A percentile compares a stretch with the other conserved stretches of the same genome.
Conservation (phyloP, 139 green algal species). For the Zygnema circumcarinatum region DNA sequence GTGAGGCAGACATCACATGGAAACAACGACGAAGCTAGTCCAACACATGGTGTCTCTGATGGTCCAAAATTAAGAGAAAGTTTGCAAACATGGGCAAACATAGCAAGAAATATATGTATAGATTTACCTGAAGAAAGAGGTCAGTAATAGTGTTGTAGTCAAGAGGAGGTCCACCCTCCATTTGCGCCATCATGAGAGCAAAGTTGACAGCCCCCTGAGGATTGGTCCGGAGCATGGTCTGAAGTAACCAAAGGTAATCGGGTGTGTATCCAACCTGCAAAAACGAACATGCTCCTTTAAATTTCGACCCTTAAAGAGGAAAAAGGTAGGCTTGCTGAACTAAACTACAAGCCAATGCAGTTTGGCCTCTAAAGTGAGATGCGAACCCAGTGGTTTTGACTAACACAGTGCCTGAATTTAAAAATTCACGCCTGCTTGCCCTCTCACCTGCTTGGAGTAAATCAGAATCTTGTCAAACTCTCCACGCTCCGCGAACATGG, state of each 20-base stretch:
- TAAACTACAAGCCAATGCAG: too few species aligned
- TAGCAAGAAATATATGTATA: too few species aligned
- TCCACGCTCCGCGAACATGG: slow-evolving; percentile 87
- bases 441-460: slow-evolving; percentile 62
- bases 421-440: too few species aligned
- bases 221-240: slow-evolving; percentile 94
- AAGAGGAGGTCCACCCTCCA: slow-evolving; percentile 73
- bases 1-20: too few species aligned
- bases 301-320: not conserved
- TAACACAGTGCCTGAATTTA: too few species aligned
- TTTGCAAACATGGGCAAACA: too few species aligned
- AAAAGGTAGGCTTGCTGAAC: too few species aligned
- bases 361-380: too few species aligned
- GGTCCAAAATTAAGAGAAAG: too few species aligned
- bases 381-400: too few species aligned
- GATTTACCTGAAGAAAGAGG: slow-evolving; percentile 86
- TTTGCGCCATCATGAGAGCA: slow-evolving; percentile 92
- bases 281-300: slow-evolving; percentile 12
- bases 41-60: too few species aligned
- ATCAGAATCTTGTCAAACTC: slow-evolving; percentile 90
- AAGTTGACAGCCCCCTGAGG: slow-evolving; percentile 85
- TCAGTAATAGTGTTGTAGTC: slow-evolving; percentile 95
- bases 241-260: slow-evolving; percentile 96
- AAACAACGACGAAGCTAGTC: too few species aligned
- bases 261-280: slow-evolving; percentile 77